Percentiles rank a stretch among this genome's conserved stretches.
Evolutionary conservation across 805 yeast genomes (phyloP).

Genomic region (Candida silvicultrix): DNA sequence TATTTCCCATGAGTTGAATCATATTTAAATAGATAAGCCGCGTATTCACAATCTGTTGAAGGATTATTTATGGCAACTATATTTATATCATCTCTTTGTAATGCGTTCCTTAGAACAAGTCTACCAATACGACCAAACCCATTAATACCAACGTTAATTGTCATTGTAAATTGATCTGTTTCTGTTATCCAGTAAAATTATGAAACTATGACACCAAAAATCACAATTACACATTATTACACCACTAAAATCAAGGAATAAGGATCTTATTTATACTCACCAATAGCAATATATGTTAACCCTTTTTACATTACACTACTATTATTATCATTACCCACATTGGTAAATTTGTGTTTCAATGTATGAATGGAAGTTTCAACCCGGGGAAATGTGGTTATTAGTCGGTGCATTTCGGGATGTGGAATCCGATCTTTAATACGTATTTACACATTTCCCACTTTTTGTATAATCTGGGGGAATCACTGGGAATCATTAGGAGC

Average conservation of each 20-base stretch:
- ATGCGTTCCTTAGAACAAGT: constrained; percentile 79
- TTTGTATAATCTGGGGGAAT: too few relatives aligned
- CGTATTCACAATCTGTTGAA: constrained; percentile 83
- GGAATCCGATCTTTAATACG: too few relatives aligned
- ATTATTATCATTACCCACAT: too few relatives aligned
- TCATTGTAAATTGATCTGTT: constrained; percentile 3
- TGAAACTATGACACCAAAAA: too few relatives aligned
- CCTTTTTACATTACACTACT: too few relatives aligned
- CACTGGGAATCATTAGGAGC: too few relatives aligned
- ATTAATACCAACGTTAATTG: constrained; percentile 64
- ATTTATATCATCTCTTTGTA: constrained; percentile 65
- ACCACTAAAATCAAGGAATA: not conserved
- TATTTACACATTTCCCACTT: too few relatives aligned
- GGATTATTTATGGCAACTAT: constrained; percentile 91
- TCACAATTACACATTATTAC: too few relatives aligned
- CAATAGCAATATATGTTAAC: too few relatives aligned
- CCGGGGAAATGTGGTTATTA: not conserved
- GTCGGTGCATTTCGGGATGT: not conserved
- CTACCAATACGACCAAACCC: constrained; percentile 96
- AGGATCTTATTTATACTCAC: not conserved
- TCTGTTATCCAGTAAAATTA: not conserved
- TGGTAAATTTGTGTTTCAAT: too few relatives aligned
- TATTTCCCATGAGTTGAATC: constrained; percentile 89
- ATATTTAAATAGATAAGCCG: constrained; percentile 93
- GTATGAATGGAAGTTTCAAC: not conserved